Base-by-base conservation (phyloP, 257 asterid species). In the Solanum lycopersicoides region DNA sequence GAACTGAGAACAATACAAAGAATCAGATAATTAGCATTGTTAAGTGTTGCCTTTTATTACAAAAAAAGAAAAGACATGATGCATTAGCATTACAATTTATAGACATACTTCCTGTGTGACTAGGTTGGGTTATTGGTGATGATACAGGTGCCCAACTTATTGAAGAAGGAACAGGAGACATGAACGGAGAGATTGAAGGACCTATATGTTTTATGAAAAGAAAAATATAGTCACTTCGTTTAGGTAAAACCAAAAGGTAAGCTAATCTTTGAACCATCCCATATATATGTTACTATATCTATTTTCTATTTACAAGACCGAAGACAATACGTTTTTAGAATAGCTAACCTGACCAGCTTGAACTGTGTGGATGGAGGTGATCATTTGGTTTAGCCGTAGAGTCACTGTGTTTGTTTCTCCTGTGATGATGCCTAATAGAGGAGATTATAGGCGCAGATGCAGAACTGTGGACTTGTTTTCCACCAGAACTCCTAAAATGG, bases 271-370 rank as follows among this genome's bases (percentile, higher is more conserved):
- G 69, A 41, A 5, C 44, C 84, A 79, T 79, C 41, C 85, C 47
- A 50, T 47, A 50, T 80, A 5, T 45, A 66, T 47, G 6, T 39
- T 45, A 77, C 42, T 34, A 39, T 16, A 7, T 4, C 53, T 21
- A 68, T 45, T 39, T 73, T 71, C 28, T 34, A 66, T 21, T 30
- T 56, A 85, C 72, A 32, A 82, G 39, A 53, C 44, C 8, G 6
- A 69, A 87, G 83, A 47, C 44, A 8, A 39, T 30, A 44, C 8
- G 1, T 20, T 21, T 63, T 80, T 37, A 6, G 39, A 84, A 53
- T 83, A 86, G 45, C 90, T 83, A 83, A 95, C 98, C 93, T 92
- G 89, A 90, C 89, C 89, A 50, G 56, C 83, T 84, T 77, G 90
- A 60, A 86, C 63, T 45, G 39, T 87, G 77, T 9, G 85, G 86